A percentile compares a stretch with the other conserved stretches of the same genome.
phyloP scores from a whole-genome alignment of 345 rosid genomes.

The Clarkia xantiana region DNA sequence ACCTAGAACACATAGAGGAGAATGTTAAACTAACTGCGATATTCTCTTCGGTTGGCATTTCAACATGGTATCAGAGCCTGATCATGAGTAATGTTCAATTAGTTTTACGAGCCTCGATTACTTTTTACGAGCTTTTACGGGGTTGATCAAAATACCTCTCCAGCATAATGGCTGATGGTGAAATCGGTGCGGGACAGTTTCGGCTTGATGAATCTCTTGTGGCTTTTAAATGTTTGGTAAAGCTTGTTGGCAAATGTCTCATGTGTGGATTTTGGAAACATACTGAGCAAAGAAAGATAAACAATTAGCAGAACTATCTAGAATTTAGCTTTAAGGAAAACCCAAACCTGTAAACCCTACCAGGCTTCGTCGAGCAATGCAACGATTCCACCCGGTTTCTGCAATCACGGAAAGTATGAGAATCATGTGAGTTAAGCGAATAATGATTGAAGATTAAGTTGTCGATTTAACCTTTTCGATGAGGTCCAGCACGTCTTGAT shows the following conservation, averaged over 20 bases:
- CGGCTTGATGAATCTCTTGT: constrained; percentile 93
- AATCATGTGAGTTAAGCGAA: too few species aligned
- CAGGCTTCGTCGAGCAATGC: constrained; percentile 19
- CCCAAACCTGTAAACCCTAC: constrained; percentile 3
- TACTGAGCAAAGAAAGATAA: constrained; percentile 34
- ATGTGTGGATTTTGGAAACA: constrained; percentile 98
- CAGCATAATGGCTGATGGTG: constrained; percentile 81
- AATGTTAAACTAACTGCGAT: neutral
- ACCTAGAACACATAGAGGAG: constrained; percentile 37
- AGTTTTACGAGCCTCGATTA: too few species aligned
- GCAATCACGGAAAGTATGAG: constrained; percentile 1
- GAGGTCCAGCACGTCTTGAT: constrained; percentile 92
- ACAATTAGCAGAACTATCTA: neutral
- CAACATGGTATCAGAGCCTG: too few species aligned
- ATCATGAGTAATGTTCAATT: too few species aligned
- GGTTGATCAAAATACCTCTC: constrained; percentile 42
- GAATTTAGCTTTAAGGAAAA: neutral
- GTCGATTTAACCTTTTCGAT: constrained; percentile 57
- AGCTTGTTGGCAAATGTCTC: constrained; percentile 93
- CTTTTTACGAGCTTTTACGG: neutral
- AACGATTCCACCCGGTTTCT: constrained; percentile 18
- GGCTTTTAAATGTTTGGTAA: constrained; percentile 73
- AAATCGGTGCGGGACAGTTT: constrained; percentile 94
- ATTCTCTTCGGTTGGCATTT: too few species aligned
- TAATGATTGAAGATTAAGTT: too few species aligned